Evolutionary conservation across 306 rosid genomes (phyloP).

Genomic region (Vicia faba): DNA sequence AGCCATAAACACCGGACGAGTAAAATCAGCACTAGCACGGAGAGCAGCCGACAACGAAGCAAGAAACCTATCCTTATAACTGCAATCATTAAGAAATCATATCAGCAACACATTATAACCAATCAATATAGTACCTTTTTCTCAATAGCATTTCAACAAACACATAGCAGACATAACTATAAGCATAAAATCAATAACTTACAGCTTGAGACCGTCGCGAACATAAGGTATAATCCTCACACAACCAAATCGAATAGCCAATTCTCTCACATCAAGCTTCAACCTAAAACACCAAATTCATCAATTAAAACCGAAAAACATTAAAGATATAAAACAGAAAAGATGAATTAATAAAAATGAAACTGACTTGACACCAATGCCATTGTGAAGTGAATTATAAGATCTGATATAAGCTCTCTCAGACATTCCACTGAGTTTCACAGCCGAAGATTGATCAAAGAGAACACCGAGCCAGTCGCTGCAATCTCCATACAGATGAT

Average conservation of each 20-base stretch:
- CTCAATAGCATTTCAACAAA: constrained; percentile 47
- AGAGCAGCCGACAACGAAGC: constrained; percentile 73
- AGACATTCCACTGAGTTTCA: constrained; percentile 78
- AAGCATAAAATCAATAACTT: constrained; percentile 33
- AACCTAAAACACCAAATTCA: constrained; percentile 44
- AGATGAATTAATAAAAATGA: background rate
- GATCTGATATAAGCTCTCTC: constrained; percentile 84
- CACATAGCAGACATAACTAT: constrained; percentile 21
- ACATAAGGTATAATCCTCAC: constrained; percentile 73
- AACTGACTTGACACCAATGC: constrained; percentile 84
- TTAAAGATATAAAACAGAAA: background rate
- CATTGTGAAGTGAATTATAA: constrained; percentile 77
- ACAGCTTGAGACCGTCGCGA: constrained; percentile 72
- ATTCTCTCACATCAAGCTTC: constrained; percentile 79
- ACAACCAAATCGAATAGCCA: constrained; percentile 88
- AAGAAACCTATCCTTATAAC: constrained; percentile 73
- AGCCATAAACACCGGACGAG: constrained; percentile 78
- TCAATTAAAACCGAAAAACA: background rate
- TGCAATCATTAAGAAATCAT: constrained; percentile 25
- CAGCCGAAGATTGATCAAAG: constrained; percentile 72
- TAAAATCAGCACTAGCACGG: constrained; percentile 76
- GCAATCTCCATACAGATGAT: constrained; percentile 83
- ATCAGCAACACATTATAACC: background rate
- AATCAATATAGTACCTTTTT: background rate
- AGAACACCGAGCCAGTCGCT: constrained; percentile 58